phyloP scores from a whole-genome alignment of 208 protist species.

The Porcisia hertigi region DNA sequence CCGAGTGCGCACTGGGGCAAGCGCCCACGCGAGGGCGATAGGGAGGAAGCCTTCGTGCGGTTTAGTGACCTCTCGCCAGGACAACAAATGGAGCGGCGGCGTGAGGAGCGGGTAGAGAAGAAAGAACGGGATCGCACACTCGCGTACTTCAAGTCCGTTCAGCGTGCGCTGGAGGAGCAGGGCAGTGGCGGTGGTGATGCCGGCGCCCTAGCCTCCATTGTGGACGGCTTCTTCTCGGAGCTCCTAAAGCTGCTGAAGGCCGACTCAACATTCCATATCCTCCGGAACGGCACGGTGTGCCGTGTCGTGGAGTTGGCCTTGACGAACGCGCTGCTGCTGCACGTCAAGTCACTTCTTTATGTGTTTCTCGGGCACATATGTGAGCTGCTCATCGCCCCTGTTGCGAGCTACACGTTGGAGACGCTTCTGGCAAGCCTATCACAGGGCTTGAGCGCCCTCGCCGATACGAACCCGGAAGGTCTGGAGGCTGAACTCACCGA shows the following conservation, averaged over 20 bases:
- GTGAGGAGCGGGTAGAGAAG: slow-evolving; percentile 81
- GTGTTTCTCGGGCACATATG: slow-evolving; percentile 78
- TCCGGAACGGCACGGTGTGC: slow-evolving; percentile 82
- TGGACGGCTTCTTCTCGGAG: slow-evolving; percentile 90
- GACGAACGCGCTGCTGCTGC: slow-evolving; percentile 69
- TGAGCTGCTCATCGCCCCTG: slow-evolving; percentile 72
- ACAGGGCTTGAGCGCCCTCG: slow-evolving; percentile 65
- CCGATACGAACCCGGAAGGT: slow-evolving; percentile 32
- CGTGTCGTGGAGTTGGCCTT: slow-evolving; percentile 85
- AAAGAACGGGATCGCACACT: slow-evolving; percentile 88
- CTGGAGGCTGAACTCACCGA: slow-evolving; percentile 64
- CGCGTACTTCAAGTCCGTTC: slow-evolving; percentile 82
- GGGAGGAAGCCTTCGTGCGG: slow-evolving; percentile 45
- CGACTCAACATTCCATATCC: slow-evolving; percentile 70
- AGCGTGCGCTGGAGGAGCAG: slow-evolving; percentile 70
- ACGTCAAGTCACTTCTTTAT: slow-evolving; percentile 85
- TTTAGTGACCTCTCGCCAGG: slow-evolving; percentile 79
- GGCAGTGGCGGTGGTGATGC: slow-evolving; percentile 57
- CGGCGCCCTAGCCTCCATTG: slow-evolving; percentile 52
- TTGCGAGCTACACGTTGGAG: slow-evolving; percentile 86
- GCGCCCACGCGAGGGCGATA: slow-evolving; percentile 40
- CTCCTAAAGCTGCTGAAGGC: slow-evolving; percentile 80
- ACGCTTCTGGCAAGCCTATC: slow-evolving; percentile 69
- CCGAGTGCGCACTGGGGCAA: slow-evolving; percentile 52
- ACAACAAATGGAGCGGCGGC: slow-evolving; percentile 63